Conservation (phyloP, 2,329 filamentous ascomycete species). For the Pseudovirgaria hyperparasitica region DNA sequence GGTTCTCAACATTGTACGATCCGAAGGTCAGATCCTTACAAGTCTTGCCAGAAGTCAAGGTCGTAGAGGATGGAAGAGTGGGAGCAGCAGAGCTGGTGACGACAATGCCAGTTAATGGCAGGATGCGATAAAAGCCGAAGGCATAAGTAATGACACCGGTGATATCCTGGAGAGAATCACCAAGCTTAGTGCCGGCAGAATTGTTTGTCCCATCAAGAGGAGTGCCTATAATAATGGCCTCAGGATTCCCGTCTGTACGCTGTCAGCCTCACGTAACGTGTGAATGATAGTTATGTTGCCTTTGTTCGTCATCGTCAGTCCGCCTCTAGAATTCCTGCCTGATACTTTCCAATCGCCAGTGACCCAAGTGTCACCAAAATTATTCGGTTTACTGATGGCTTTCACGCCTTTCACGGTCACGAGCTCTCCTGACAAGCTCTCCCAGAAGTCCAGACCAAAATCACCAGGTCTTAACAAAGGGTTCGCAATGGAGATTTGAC, state of each 20-base stretch:
- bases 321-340: constrained; percentile 49
- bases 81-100: constrained; percentile 34
- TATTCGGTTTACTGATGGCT: constrained; percentile 48
- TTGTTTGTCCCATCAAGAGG: constrained; percentile 55
- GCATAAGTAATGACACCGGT: constrained; percentile 54
- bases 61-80: constrained; percentile 36
- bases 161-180: constrained; percentile 51
- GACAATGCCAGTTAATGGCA: constrained; percentile 47
- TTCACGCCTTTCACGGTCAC: constrained; percentile 48
- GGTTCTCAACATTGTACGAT: constrained; percentile 60
- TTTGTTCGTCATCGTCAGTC: constrained; percentile 47
- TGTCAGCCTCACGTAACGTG: background rate
- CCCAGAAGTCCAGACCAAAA: constrained; percentile 64
- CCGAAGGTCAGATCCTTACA: constrained; percentile 52
- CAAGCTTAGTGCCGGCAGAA: constrained; percentile 46
- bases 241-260: constrained; percentile 50
- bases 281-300: constrained; percentile 23
- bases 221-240: constrained; percentile 51
- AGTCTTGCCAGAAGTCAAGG: constrained; percentile 39
- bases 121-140: constrained; percentile 57
- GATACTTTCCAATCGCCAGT: constrained; percentile 51
- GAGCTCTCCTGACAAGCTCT: constrained; percentile 54
- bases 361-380: constrained; percentile 57
- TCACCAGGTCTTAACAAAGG: constrained; percentile 45
- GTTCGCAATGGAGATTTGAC: constrained; percentile 45